Evolutionary conservation across 768 basidiomycete species (phyloP).

Genomic region (Trichaptum fuscoviolaceum): DNA sequence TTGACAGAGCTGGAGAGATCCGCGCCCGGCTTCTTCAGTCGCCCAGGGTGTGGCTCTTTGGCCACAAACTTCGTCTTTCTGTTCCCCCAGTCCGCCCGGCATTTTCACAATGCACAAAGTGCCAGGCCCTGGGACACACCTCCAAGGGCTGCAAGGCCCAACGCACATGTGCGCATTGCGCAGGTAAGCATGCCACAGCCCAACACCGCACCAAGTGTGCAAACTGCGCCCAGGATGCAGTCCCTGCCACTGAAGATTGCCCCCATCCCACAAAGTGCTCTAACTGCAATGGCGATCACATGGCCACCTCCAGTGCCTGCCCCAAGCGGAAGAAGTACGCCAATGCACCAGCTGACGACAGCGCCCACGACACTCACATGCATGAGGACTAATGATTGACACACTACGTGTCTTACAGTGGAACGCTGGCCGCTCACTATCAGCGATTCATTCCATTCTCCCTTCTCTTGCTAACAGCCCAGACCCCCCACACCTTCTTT

Average conservation of each 20-base stretch:
- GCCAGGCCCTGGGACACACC: too few relatives aligned
- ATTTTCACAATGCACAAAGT: too few relatives aligned
- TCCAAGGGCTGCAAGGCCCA: too few relatives aligned
- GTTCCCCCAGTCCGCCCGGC: too few relatives aligned
- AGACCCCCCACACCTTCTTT: background rate
- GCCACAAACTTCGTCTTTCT: too few relatives aligned
- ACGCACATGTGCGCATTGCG: too few relatives aligned
- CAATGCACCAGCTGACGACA: background rate
- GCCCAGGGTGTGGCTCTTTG: too few relatives aligned
- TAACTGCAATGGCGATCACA: background rate
- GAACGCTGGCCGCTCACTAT: background rate
- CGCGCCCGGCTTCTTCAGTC: too few relatives aligned
- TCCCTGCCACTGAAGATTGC: background rate
- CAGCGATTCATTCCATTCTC: background rate
- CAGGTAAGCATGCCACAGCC: background rate
- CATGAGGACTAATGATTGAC: background rate
- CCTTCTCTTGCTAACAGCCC: background rate
- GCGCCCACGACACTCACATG: background rate
- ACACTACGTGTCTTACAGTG: background rate
- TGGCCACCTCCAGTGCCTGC: background rate
- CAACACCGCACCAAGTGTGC: background rate
- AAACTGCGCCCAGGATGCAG: background rate
- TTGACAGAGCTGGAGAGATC: too few relatives aligned
- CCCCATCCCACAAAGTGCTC: background rate
- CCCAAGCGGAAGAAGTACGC: background rate